A percentile compares a stretch with the other conserved stretches of the same genome.
These are phyloP conservation scores for Fagus crenata DNA, from an alignment of 306 rosid species.

Conservation along the genomic window DNA sequence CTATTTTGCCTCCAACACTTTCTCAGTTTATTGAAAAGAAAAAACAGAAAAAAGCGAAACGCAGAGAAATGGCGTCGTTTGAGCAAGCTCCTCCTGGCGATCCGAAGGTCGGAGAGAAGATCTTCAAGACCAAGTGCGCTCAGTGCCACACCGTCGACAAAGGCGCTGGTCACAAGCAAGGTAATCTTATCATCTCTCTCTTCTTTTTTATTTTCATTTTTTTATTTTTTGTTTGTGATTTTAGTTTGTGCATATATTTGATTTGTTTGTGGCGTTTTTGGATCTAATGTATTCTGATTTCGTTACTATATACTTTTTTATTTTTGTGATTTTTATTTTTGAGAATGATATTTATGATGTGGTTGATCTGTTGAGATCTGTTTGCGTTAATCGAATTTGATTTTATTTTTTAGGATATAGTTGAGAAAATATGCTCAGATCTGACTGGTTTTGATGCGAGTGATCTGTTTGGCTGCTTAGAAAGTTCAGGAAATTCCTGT, in stretches of 20 bases:
- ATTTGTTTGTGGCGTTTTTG: not conserved
- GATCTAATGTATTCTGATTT: slow-evolving; percentile 17
- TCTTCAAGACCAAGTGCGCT: slow-evolving; percentile 83
- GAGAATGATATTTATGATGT: no score
- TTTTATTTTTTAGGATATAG: not conserved
- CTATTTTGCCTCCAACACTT: not conserved
- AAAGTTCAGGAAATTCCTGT: no score
- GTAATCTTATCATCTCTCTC: slow-evolving; percentile 25
- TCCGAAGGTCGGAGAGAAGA: slow-evolving; percentile 62
- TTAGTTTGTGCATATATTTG: not conserved
- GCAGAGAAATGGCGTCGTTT: slow-evolving; percentile 66
- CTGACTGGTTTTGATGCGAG: not conserved
- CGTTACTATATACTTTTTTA: not conserved
- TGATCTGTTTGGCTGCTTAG: no score
- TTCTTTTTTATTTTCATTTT: not conserved
- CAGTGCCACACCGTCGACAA: slow-evolving; percentile 90
- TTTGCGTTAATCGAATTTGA: no score
- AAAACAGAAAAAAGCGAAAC: not conserved
- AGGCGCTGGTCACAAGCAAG: slow-evolving; percentile 95
- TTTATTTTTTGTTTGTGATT: not conserved
- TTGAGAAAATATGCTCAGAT: not conserved
- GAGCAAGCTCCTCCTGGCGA: slow-evolving; percentile 76
- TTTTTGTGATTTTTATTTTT: not conserved
- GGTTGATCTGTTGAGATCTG: no score
- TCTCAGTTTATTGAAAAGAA: not conserved